A percentile compares a stretch with the other conserved stretches of the same genome.
Conservation (phyloP, 768 basidiomycete species). For the Calocybe indica region DNA sequence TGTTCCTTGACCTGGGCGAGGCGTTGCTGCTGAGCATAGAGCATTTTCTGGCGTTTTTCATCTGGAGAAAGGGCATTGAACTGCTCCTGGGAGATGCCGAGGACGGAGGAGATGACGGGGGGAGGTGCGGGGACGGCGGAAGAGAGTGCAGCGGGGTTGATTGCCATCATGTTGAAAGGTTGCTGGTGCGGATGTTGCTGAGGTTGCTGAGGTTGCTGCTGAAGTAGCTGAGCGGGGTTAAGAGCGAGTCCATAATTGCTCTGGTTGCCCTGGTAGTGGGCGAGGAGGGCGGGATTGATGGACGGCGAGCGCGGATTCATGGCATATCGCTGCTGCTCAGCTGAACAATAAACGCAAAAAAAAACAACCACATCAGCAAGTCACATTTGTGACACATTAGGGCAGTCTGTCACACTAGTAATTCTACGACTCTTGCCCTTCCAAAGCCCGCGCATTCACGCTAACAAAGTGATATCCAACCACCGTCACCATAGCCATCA, state of each 20-base stretch:
- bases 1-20: background rate
- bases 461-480: constrained; percentile 89
- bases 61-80: constrained; percentile 10
- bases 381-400: too few species aligned
- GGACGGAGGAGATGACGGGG: background rate
- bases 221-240: constrained; percentile 10
- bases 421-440: constrained; percentile 2
- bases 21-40: constrained; percentile 8
- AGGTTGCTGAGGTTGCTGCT: constrained; percentile 11
- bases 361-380: too few species aligned
- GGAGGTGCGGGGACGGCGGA: background rate
- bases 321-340: too few species aligned
- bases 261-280: constrained; percentile 1
- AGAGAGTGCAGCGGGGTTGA: constrained; percentile 13
- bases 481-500: constrained; percentile 81
- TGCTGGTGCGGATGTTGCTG: background rate
- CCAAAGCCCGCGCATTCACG: constrained; percentile 22
- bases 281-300: too few species aligned
- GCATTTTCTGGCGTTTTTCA: constrained; percentile 17
- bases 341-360: too few species aligned
- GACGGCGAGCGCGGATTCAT: too few species aligned
- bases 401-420: constrained; percentile 2
- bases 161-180: background rate
- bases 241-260: background rate
- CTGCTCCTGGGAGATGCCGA: constrained; percentile 9